A percentile compares a stretch with the other conserved stretches of the same genome.
Evolutionary conservation across 257 asterid genomes (phyloP).

Genomic region (Solanum sejunctum): DNA sequence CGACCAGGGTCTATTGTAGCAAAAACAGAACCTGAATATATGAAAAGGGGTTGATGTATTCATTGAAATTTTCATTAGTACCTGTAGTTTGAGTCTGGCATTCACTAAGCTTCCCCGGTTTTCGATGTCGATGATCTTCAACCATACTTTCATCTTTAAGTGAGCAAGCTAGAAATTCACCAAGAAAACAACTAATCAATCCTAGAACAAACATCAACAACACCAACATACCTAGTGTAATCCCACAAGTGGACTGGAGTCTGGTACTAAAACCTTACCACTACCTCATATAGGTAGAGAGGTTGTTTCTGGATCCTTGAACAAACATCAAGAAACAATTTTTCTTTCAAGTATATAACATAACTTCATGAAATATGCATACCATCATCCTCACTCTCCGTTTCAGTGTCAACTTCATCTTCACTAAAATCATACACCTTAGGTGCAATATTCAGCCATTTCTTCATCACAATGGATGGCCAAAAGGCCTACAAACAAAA

Average conservation of each 20-base stretch:
- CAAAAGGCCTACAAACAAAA: slow-evolving; percentile 48
- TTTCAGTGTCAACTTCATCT: slow-evolving; percentile 73
- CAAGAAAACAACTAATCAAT: neutral
- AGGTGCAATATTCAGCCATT: slow-evolving; percentile 86
- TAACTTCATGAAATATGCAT: neutral
- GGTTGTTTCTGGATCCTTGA: neutral
- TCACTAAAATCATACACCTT: slow-evolving; percentile 74
- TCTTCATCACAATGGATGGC: slow-evolving; percentile 92
- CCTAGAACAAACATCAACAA: neutral
- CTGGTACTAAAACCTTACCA: no score
- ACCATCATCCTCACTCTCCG: slow-evolving; percentile 94
- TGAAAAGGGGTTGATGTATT: neutral
- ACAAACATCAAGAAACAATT: neutral
- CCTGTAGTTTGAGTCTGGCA: slow-evolving; percentile 27
- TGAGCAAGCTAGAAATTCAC: slow-evolving; percentile 36
- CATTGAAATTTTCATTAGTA: slow-evolving; percentile 6
- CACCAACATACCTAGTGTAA: no score
- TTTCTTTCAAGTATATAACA: neutral
- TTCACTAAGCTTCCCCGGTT: slow-evolving; percentile 22
- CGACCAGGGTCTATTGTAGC: no score
- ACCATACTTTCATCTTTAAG: slow-evolving; percentile 30
- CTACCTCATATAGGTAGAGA: no score
- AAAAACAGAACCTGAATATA: neutral
- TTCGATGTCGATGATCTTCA: slow-evolving; percentile 22
- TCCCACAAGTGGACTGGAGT: no score